Evolutionary conservation across 139 green algal genomes (phyloP), one percentile per base, ranked within the genome.

Genomic region (Haematococcus lacustris): DNA sequence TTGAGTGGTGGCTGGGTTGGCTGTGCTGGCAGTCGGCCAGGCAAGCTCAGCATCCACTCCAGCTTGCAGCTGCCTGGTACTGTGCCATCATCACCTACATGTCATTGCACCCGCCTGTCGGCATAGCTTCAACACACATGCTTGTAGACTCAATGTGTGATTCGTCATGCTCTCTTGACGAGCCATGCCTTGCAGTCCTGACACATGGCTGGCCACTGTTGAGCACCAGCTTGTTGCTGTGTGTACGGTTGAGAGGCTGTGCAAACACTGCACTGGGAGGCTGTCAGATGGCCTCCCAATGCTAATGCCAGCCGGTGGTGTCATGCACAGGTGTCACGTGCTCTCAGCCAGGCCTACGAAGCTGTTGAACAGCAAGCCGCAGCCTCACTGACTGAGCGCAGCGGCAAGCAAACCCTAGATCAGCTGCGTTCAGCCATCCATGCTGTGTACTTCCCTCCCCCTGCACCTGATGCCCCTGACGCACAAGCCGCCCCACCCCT

Each of bases 311-410:
- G n/a, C n/a, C n/a, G n/a, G n/a, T n/a, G n/a, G n/a, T n/a, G n/a
- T n/a, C n/a, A n/a, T n/a, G n/a, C 28, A 13, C 67, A 82, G 43
- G 71, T 83, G 34, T 78, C 76, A 21, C 76, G 76, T 4, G 76
- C 76, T 2, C 67, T 86, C 25, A 69, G 74, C 67, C 71, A 77
- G 66, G 80, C 80, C 3, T 74, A 77, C 32, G 79, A 81, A 17
- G 40, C 75, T 41, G 34, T 47, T 26, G 66, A 79, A 69, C 39
- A 62, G 66, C 51, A 71, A 68, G 71, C 41, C 34, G 69, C 53
- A 9, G 62, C 33, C 1, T 2, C 34, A 51, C 1, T 38, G 2
- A 23, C 30, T 1, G 34, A 28, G 38, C 59, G 30, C 30, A 70
- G 38, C 7, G 57, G 69, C 7, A 68, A 67, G 30, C 59, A 60